Evolutionary conservation across 495 filamentous ascomycete species (phyloP).

Genomic region (Bombardia bombarda): DNA sequence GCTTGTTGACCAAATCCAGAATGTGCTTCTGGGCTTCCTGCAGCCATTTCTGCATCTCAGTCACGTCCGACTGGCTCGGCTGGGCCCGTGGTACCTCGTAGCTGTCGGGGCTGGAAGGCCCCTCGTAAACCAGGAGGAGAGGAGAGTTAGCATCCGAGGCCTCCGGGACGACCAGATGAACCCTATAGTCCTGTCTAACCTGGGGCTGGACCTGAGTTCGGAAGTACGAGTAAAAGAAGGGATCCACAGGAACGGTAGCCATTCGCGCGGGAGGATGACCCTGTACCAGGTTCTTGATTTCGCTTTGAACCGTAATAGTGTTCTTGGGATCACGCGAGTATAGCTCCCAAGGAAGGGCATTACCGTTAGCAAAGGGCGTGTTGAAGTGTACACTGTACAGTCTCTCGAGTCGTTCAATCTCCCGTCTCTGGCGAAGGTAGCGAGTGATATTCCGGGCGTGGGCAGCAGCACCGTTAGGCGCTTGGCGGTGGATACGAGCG

Average conservation of each 20-base stretch:
- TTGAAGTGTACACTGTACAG: constrained; percentile 74
- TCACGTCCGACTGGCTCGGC: constrained; percentile 31
- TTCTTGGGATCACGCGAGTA: constrained; percentile 81
- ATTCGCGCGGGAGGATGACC: constrained; percentile 73
- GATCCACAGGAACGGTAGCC: constrained; percentile 62
- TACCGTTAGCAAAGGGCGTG: constrained; percentile 52
- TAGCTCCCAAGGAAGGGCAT: constrained; percentile 72
- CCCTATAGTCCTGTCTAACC: constrained; percentile 66
- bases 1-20: constrained; percentile 57
- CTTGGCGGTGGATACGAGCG: constrained; percentile 63
- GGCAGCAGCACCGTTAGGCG: constrained; percentile 58
- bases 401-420: constrained; percentile 70
- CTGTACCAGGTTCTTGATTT: constrained; percentile 72
- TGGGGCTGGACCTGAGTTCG: constrained; percentile 52
- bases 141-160: constrained; percentile 48
- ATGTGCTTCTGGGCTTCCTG: constrained; percentile 67
- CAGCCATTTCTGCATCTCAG: constrained; percentile 49
- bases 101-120: constrained; percentile 42
- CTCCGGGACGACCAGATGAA: constrained; percentile 70
- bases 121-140: constrained; percentile 83
- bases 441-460: constrained; percentile 80
- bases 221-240: constrained; percentile 78
- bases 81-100: constrained; percentile 58
- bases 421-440: constrained; percentile 69
- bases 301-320: constrained; percentile 66